Percentiles rank a stretch among this genome's conserved stretches.
These are phyloP conservation scores for Hortiboletus campestris DNA, from an alignment of 768 basidiomycete species.

Conservation along the genomic window DNA sequence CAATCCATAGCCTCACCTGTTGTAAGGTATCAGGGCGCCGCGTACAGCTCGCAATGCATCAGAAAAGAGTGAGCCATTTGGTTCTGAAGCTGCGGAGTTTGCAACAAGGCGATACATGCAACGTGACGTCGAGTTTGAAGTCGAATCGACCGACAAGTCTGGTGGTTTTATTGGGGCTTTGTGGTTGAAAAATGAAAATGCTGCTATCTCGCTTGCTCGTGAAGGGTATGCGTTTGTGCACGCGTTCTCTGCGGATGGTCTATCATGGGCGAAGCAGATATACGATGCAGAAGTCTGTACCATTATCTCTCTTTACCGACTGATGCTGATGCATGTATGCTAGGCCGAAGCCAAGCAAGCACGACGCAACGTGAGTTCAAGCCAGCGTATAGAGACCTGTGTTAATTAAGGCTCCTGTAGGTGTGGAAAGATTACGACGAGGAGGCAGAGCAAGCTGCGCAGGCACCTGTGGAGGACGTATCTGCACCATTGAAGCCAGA, in stretches of 20 bases:
- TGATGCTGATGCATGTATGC: slow-evolving; percentile 4
- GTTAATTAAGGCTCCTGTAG: slow-evolving; percentile 37
- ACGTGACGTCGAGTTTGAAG: slow-evolving; percentile 90
- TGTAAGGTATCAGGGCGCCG: slow-evolving; percentile 84
- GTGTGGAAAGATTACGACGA: slow-evolving; percentile 87
- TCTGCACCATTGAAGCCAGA: slow-evolving; percentile 68
- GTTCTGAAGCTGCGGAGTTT: slow-evolving; percentile 78
- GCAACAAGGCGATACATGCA: slow-evolving; percentile 84
- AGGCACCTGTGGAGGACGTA: slow-evolving; percentile 45
- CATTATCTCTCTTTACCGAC: slow-evolving; percentile 1
- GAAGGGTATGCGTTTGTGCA: slow-evolving; percentile 92
- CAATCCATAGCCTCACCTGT: slow-evolving; percentile 5
- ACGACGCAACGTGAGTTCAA: slow-evolving; percentile 66
- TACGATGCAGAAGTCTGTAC: slow-evolving; percentile 74
- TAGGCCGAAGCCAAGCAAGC: slow-evolving; percentile 81
- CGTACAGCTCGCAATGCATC: slow-evolving; percentile 74
- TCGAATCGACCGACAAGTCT: slow-evolving; percentile 88
- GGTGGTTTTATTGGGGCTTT: slow-evolving; percentile 94
- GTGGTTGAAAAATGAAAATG: slow-evolving; percentile 83
- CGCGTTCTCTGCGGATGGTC: slow-evolving; percentile 77
- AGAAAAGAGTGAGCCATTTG: slow-evolving; percentile 90
- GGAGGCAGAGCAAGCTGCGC: slow-evolving; percentile 56
- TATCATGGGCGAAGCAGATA: slow-evolving; percentile 78
- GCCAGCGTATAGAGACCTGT: background rate
- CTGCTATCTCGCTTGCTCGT: slow-evolving; percentile 74